phyloP scores from a whole-genome alignment of 345 rosid species.

The Syzygium aromaticum region DNA sequence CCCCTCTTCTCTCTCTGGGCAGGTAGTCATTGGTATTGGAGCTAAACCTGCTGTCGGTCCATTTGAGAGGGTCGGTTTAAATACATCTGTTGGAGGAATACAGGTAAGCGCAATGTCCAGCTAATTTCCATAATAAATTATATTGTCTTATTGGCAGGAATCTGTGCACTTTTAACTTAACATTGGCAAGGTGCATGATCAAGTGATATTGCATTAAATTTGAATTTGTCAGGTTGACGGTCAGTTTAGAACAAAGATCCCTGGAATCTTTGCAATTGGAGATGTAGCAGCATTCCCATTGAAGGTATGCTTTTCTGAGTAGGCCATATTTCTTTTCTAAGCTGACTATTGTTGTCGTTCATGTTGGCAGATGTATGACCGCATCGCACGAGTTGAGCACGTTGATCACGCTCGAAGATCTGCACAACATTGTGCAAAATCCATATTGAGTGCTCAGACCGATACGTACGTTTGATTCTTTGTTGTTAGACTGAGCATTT shows the following conservation, averaged over 20 bases:
- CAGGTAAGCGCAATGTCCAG: conserved; percentile 36
- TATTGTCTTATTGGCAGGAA: neutral
- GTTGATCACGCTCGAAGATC: conserved; percentile 95
- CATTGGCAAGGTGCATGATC: neutral
- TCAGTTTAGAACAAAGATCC: conserved; percentile 60
- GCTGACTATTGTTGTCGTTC: conserved; percentile 1
- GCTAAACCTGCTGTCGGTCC: conserved; percentile 82
- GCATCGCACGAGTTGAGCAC: conserved; percentile 80
- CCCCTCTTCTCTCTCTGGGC: conserved; percentile 5
- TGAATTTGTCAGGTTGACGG: conserved; percentile 68
- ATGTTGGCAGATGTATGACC: conserved; percentile 61
- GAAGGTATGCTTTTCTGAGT: conserved; percentile 35
- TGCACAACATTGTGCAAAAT: conserved; percentile 79
- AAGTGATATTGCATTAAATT: neutral
- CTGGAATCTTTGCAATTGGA: conserved; percentile 96
- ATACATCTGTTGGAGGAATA: conserved; percentile 66
- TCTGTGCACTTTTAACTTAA: neutral
- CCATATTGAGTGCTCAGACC: conserved; percentile 64
- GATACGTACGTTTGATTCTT: conserved; percentile 34
- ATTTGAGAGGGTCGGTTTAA: conserved; percentile 61
- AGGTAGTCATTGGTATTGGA: conserved; percentile 87
- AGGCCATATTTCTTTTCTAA: neutral
- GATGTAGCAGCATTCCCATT: conserved; percentile 97
- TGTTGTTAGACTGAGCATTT: neutral
- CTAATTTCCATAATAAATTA: neutral